phyloP scores from a whole-genome alignment of 495 filamentous ascomycete species.

The Halenospora varia region DNA sequence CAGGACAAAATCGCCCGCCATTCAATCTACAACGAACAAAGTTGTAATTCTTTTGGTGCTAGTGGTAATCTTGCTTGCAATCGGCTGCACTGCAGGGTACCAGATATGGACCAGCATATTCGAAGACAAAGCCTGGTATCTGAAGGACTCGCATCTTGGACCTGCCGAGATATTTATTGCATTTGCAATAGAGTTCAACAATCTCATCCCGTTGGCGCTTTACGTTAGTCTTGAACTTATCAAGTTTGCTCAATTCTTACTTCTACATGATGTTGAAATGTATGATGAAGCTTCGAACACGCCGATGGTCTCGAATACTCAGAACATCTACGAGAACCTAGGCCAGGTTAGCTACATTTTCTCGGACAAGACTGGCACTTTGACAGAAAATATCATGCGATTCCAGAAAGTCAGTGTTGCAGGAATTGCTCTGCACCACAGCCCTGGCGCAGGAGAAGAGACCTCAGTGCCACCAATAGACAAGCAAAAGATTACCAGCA shows the following conservation, averaged over 20 bases:
- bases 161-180: slow-evolving; percentile 78
- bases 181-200: slow-evolving; percentile 90
- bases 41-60: slow-evolving; percentile 79
- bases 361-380: slow-evolving; percentile 63
- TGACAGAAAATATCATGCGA: slow-evolving; percentile 79
- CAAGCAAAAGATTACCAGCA: not conserved
- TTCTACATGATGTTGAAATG: slow-evolving; percentile 83
- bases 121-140: slow-evolving; percentile 71
- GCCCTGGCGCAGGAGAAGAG: too few species aligned
- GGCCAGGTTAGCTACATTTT: slow-evolving; percentile 75
- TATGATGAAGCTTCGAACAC: slow-evolving; percentile 82
- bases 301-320: slow-evolving; percentile 82
- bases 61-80: slow-evolving; percentile 73
- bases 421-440: slow-evolving; percentile 82
- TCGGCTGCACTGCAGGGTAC: slow-evolving; percentile 81
- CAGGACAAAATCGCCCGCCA: slow-evolving; percentile 78
- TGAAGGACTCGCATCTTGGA: slow-evolving; percentile 57
- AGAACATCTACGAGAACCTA: slow-evolving; percentile 87
- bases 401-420: slow-evolving; percentile 82
- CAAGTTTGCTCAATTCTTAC: slow-evolving; percentile 81
- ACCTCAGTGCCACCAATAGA: slow-evolving; percentile 9
- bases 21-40: slow-evolving; percentile 77
- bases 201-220: slow-evolving; percentile 87
- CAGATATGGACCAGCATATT: slow-evolving; percentile 63
- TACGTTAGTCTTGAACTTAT: slow-evolving; percentile 95